Percentiles rank a stretch among this genome's conserved stretches.
Evolutionary conservation across 768 basidiomycete genomes (phyloP).

Genomic region (Galerina marginata): DNA sequence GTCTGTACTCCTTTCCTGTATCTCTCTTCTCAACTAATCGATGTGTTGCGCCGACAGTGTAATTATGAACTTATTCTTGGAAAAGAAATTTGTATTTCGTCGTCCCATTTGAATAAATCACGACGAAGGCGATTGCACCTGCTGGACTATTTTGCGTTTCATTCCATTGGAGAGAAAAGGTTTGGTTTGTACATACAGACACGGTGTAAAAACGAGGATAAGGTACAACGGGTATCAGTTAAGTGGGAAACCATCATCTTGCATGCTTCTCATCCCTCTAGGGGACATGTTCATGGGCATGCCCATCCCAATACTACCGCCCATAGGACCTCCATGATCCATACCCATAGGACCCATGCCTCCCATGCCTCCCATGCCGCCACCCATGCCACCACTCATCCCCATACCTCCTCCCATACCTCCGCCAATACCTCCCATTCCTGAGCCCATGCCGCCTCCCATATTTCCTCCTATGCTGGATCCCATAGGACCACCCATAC

Average conservation of each 20-base stretch:
- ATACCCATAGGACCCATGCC: conserved; percentile 16
- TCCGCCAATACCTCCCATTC: conserved; percentile 7
- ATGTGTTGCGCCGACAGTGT: neutral
- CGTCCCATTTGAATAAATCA: too few relatives aligned
- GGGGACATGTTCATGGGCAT: conserved; percentile 28
- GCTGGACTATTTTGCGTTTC: too few relatives aligned
- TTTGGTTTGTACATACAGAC: neutral
- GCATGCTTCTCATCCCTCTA: conserved; percentile 16
- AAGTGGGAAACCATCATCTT: conserved; percentile 12
- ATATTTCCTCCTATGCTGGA: conserved; percentile 3
- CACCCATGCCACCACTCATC: conserved; percentile 11
- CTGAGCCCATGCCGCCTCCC: neutral
- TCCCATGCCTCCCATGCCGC: conserved; percentile 14
- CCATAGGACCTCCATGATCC: conserved; percentile 7
- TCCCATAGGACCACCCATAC: conserved; percentile 1
- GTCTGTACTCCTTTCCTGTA: conserved; percentile 34
- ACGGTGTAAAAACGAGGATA: neutral
- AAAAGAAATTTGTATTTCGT: too few relatives aligned
- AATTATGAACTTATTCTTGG: neutral
- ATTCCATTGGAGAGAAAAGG: neutral
- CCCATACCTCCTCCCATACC: conserved; percentile 7
- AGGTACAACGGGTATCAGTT: conserved; percentile 5
- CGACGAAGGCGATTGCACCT: too few relatives aligned
- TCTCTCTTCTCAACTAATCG: neutral
- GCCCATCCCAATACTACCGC: conserved; percentile 15